Evolutionary conservation across 2,329 filamentous ascomycete species (phyloP).

Genomic region (Pezicula carpinea): DNA sequence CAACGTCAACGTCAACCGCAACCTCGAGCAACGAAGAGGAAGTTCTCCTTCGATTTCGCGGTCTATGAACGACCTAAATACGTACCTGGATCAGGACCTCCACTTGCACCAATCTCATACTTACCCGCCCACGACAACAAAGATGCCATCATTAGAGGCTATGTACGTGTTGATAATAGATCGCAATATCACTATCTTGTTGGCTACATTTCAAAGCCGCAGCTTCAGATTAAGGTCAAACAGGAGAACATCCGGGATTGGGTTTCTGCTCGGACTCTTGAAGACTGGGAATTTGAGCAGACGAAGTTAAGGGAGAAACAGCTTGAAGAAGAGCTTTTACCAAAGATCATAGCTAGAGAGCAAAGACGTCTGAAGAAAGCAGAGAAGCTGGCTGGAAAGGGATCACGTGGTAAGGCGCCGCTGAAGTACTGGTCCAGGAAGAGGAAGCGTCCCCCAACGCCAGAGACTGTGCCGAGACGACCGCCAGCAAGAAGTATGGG

Average conservation of each 20-base stretch:
- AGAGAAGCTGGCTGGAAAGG: constrained; percentile 3
- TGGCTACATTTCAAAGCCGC: constrained; percentile 19
- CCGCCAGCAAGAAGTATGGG: background rate
- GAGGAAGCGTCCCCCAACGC: constrained; percentile 6
- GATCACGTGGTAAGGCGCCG: background rate
- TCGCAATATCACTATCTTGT: constrained; percentile 23
- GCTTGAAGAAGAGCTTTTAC: constrained; percentile 8
- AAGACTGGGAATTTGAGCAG: constrained; percentile 49
- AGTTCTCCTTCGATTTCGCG: constrained; percentile 22
- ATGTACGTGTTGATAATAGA: constrained; percentile 40
- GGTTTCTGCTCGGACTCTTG: constrained; percentile 50
- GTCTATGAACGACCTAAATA: constrained; percentile 32
- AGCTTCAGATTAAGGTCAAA: constrained; percentile 49
- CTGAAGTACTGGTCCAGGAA: constrained; percentile 3
- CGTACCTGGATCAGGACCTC: constrained; percentile 42
- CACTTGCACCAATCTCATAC: constrained; percentile 42
- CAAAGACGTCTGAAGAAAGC: constrained; percentile 4
- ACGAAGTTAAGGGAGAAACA: constrained; percentile 5
- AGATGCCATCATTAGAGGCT: constrained; percentile 49
- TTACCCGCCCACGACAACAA: constrained; percentile 46
- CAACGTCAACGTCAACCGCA: background rate
- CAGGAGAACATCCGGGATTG: constrained; percentile 48
- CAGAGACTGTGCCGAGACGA: constrained; percentile 2
- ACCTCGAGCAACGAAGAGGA: background rate
- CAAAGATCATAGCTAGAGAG: constrained; percentile 6